A percentile compares a stretch with the other conserved stretches of the same genome.
phyloP scores from a whole-genome alignment of 1,284 basidiomycete species.

The Lignosus rhinocerotis region DNA sequence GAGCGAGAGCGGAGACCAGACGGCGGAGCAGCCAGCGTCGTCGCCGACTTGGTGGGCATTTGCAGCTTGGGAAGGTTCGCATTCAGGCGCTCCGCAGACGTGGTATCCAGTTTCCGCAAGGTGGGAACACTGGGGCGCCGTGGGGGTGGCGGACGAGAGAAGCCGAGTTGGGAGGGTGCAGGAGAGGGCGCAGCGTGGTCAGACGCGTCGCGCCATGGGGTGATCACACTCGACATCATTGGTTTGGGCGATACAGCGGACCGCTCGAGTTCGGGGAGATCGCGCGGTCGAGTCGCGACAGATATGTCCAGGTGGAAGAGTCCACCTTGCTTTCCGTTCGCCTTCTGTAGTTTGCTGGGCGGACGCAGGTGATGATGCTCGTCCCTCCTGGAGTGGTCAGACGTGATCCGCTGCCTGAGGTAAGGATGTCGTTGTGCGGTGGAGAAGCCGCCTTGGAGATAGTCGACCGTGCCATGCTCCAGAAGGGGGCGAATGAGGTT shows the following conservation, averaged over 20 bases:
- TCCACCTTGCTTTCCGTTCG: conserved; percentile 36
- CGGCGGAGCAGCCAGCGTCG: conserved; percentile 56
- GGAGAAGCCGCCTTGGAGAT: conserved; percentile 68
- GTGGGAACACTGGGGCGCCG: conserved; percentile 63
- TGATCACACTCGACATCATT: conserved; percentile 39
- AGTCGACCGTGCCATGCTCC: conserved; percentile 54
- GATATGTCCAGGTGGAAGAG: conserved; percentile 69
- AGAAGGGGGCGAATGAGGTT: conserved; percentile 58
- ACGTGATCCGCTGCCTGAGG: conserved; percentile 50
- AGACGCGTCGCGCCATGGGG: conserved; percentile 42
- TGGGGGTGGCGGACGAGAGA: conserved; percentile 53
- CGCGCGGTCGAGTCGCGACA: conserved; percentile 48
- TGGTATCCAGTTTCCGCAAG: conserved; percentile 59
- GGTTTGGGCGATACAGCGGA: conserved; percentile 40
- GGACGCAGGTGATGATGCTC: conserved; percentile 31
- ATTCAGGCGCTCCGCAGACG: conserved; percentile 52
- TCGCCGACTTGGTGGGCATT: conserved; percentile 56
- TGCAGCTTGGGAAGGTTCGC: conserved; percentile 53
- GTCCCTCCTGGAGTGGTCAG: conserved; percentile 26
- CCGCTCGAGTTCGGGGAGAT: conserved; percentile 59
- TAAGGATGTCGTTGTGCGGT: conserved; percentile 56
- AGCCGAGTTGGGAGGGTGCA: conserved; percentile 61
- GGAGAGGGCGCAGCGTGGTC: conserved; percentile 54
- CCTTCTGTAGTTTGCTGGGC: conserved; percentile 19
- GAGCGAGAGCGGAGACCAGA: conserved; percentile 40